Base-by-base conservation (phyloP, 495 filamentous ascomycete genomes). In the Aspergillus ellipticus region DNA sequence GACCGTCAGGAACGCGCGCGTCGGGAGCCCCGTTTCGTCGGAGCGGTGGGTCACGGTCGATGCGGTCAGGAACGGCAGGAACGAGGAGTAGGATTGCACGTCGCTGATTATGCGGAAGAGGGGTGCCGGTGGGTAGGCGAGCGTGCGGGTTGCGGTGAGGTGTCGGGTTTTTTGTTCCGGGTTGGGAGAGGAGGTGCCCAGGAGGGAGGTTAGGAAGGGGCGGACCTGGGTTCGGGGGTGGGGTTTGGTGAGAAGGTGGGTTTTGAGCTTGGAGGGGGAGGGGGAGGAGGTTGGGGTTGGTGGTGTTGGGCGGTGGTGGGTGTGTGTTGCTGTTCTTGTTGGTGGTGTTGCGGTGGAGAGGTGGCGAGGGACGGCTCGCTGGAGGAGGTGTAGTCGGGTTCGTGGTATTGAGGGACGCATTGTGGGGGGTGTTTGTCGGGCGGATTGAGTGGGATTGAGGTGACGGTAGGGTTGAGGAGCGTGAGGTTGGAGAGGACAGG, bases 81-180 rank as follows among this genome's bases (percentile, higher is more conserved):
- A 97, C 58, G 73, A 63, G 41, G 73, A 71, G 84, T 97, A 98
- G 61, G 80, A 82, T 69, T 87, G 78, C 58, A 96, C 85, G 67
- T 96, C 89, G 66, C 90, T 81, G 69, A 97, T 89, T 29, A 96
- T 75, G 54, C 74, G 74, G 85, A 90, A 97, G 60, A 98, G 82
- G 0, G 81, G 72, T 4, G 64, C 53, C 45, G 85, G 78, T 1
- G 83, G 72, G 80, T 95, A 95, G 24, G 89, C 89, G 56, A 98
- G 87, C n/a, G 79, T 86, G 57, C 89, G 88, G 42, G 81, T 77
- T 17, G 89, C 90, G 56, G 79, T 80, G 58, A 97, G 82, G 60
- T 75, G 83, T 60, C 75, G 73, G 62, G 62, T 4, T 60, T 58
- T 33, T 62, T 53, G 49, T 61, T 59, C 45, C 62, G 60, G 61